phyloP scores from a whole-genome alignment of 2,329 filamentous ascomycete genomes.

The Escovopsis weberi region DNA sequence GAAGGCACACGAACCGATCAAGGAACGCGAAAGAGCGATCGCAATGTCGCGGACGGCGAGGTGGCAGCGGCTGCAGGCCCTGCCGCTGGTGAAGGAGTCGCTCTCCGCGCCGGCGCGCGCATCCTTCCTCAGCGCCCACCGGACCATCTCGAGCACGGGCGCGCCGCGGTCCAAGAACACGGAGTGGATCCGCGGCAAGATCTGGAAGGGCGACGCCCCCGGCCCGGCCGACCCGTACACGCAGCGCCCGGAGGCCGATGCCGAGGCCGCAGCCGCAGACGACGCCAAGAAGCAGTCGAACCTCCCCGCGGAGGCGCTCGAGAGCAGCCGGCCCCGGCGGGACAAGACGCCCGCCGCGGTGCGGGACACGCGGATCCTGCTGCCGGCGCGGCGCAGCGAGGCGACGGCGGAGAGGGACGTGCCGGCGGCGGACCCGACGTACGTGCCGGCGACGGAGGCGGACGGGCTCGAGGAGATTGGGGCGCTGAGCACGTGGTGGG shows the following conservation, averaged over 20 bases:
- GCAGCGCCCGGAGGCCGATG: slow-evolving; percentile 13
- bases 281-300: slow-evolving; percentile 12
- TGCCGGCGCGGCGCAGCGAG: slow-evolving; percentile 21
- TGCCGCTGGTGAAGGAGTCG: slow-evolving; percentile 13
- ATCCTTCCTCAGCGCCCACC: slow-evolving; percentile 12
- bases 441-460: slow-evolving; percentile 31
- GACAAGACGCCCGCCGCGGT: slow-evolving; percentile 14
- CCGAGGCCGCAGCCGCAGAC: no score
- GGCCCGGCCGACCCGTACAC: slow-evolving; percentile 25
- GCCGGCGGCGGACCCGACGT: slow-evolving; percentile 20
- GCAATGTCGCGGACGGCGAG: slow-evolving; percentile 29
- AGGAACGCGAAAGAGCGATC: slow-evolving; percentile 1
- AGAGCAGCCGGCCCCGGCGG: slow-evolving; percentile 6
- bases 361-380: slow-evolving; percentile 15
- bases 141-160: slow-evolving; percentile 21
- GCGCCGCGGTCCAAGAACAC: slow-evolving; percentile 17
- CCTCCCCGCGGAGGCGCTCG: slow-evolving; percentile 17
- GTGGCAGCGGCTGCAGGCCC: slow-evolving; percentile 19
- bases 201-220: slow-evolving; percentile 26
- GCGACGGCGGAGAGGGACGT: slow-evolving; percentile 19
- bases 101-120: slow-evolving; percentile 12
- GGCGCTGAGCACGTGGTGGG: slow-evolving; percentile 38
- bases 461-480: slow-evolving; percentile 33
- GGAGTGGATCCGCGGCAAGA: slow-evolving; percentile 24
- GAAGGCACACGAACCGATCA: not conserved